Conservation (phyloP, 768 basidiomycete genomes). For the Kwoniella bestiolae region DNA sequence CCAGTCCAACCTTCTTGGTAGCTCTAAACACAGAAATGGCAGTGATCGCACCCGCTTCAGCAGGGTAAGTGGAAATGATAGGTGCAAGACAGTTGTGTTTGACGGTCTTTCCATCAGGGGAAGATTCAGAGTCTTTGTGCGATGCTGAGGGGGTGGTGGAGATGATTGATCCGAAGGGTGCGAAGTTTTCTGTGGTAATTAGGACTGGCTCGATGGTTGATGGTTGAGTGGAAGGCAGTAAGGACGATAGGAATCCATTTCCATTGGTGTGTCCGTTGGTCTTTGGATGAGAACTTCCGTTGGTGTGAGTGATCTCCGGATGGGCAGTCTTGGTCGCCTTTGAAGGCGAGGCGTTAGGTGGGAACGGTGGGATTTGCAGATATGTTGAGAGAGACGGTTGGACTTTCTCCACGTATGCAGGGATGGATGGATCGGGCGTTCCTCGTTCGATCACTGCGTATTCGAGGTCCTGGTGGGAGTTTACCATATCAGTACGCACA, state of each 20-base stretch:
- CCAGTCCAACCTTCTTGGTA: constrained; percentile 64
- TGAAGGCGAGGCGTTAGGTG: constrained; percentile 1
- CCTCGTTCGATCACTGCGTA: constrained; percentile 47
- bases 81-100: constrained; percentile 89
- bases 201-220: constrained; percentile 58
- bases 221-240: neutral
- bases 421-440: constrained; percentile 5
- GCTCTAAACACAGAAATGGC: constrained; percentile 86
- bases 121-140: constrained; percentile 70
- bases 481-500: neutral
- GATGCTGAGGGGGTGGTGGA: constrained; percentile 75
- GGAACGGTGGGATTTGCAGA: constrained; percentile 25
- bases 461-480: constrained; percentile 23
- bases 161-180: constrained; percentile 84
- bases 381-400: constrained; percentile 9
- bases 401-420: constrained; percentile 21
- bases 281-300: constrained; percentile 1
- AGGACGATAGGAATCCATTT: constrained; percentile 1
- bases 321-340: neutral
- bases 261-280: neutral
- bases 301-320: too few relatives aligned
- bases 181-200: constrained; percentile 80
- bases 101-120: constrained; percentile 79
- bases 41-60: constrained; percentile 64
- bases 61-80: constrained; percentile 68